phyloP scores from a whole-genome alignment of 2,329 filamentous ascomycete species.

The Claviceps digitariae region DNA sequence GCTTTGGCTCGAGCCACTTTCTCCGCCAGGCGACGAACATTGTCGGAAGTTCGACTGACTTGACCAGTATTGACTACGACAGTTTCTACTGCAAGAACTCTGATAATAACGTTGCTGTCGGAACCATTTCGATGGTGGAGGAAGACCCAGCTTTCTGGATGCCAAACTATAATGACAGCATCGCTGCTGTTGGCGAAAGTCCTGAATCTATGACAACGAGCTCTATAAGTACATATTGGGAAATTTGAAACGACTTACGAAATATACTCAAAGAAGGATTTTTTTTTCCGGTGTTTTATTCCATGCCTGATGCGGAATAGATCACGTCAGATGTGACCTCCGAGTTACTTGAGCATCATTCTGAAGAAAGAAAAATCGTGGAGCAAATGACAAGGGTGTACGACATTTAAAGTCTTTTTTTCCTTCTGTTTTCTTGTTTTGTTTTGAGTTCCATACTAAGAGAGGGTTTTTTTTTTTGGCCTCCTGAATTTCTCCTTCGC shows the following conservation, averaged over 20 bases:
- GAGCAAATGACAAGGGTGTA: background rate
- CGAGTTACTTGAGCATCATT: background rate
- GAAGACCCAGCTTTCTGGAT: constrained; percentile 38
- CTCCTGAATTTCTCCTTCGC: background rate
- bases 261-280: background rate
- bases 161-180: constrained; percentile 29
- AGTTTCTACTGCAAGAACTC: constrained; percentile 39
- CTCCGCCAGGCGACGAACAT: constrained; percentile 33
- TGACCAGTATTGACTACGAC: constrained; percentile 40
- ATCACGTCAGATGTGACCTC: background rate
- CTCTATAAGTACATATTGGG: constrained; percentile 21
- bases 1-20: constrained; percentile 31
- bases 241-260: constrained; percentile 16
- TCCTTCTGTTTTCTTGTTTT: background rate
- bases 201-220: constrained; percentile 20
- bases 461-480: background rate
- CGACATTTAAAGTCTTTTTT: background rate
- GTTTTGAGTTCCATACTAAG: background rate
- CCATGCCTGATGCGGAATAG: background rate
- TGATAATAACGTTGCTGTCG: constrained; percentile 22
- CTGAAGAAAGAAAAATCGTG: background rate
- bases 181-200: constrained; percentile 22
- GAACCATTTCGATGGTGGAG: constrained; percentile 36
- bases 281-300: background rate
- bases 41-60: constrained; percentile 26